phyloP scores from a whole-genome alignment of 2,329 filamentous ascomycete species.

The Verticillium longisporum region DNA sequence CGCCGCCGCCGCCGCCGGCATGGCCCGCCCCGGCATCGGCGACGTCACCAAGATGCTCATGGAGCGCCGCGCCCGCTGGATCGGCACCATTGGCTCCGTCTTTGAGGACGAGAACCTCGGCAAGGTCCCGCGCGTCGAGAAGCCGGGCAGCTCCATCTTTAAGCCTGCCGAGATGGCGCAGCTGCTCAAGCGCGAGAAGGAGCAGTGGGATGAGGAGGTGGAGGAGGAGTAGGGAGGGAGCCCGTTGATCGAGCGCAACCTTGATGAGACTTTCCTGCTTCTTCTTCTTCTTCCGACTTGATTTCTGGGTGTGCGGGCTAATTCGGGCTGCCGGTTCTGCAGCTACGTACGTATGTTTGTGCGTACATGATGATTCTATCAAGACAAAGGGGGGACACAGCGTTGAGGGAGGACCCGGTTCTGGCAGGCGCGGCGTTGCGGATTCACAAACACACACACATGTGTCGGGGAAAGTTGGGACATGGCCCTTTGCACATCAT shows the following conservation, averaged over 20 bases:
- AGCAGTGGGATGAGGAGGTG: conserved; percentile 75
- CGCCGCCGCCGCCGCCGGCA: conserved; percentile 60
- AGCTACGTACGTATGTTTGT: background rate
- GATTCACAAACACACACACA: background rate
- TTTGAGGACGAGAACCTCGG: conserved; percentile 77
- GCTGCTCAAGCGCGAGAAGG: conserved; percentile 67
- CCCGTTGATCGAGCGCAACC: background rate
- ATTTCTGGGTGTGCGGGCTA: background rate
- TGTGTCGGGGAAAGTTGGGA: background rate
- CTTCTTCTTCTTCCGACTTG: no score
- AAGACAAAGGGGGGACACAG: background rate
- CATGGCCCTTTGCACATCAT: background rate
- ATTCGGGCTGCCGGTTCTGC: background rate
- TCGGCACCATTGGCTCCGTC: conserved; percentile 81
- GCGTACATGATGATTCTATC: background rate
- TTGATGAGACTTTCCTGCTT: background rate
- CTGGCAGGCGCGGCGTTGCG: background rate
- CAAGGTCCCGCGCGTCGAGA: conserved; percentile 59
- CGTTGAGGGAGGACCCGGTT: background rate
- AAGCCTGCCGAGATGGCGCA: conserved; percentile 64
- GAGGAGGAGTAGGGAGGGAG: conserved; percentile 49
- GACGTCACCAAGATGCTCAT: conserved; percentile 88
- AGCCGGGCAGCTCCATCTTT: conserved; percentile 67
- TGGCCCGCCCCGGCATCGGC: conserved; percentile 74
- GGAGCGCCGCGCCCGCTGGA: conserved; percentile 86